These are phyloP conservation scores for Rusavskia elegans DNA, from an alignment of 495 filamentous ascomycete species.

Conservation along the genomic window DNA sequence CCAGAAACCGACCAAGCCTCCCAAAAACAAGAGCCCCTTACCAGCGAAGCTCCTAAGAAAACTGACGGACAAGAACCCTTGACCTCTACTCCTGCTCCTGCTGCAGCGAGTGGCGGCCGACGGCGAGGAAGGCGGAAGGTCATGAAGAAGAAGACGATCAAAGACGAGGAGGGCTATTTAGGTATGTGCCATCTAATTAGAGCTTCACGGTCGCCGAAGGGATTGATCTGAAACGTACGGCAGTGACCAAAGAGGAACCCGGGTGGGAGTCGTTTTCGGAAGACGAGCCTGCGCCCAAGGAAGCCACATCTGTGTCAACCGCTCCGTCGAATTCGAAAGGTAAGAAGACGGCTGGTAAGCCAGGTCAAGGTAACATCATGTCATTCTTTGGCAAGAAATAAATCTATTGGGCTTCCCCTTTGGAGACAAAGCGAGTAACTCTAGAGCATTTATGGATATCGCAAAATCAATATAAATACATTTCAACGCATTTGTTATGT, in stretches of 20 bases:
- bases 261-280: conserved; percentile 94
- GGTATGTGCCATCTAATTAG: conserved; percentile 34
- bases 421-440: too few species aligned
- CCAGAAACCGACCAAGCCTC: conserved; percentile 15
- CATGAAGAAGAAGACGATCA: conserved; percentile 75
- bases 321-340: conserved; percentile 13
- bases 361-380: conserved; percentile 80
- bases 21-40: conserved; percentile 21
- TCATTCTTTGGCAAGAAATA: conserved; percentile 85
- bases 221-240: conserved; percentile 5
- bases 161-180: conserved; percentile 89
- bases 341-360: conserved; percentile 44
- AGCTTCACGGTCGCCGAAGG: conserved; percentile 5
- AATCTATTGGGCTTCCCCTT: background rate
- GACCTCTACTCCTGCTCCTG: conserved; percentile 20
- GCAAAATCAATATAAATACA: too few species aligned
- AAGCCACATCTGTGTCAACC: conserved; percentile 28
- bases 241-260: conserved; percentile 78
- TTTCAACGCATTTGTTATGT: too few species aligned
- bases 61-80: conserved; percentile 32
- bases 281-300: conserved; percentile 63
- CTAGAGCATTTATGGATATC: too few species aligned
- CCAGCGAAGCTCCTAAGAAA: conserved; percentile 24
- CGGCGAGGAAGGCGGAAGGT: conserved; percentile 67
- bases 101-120: conserved; percentile 42